phyloP scores from a whole-genome alignment of 768 basidiomycete species.

The Leccinum disarticulatum region DNA sequence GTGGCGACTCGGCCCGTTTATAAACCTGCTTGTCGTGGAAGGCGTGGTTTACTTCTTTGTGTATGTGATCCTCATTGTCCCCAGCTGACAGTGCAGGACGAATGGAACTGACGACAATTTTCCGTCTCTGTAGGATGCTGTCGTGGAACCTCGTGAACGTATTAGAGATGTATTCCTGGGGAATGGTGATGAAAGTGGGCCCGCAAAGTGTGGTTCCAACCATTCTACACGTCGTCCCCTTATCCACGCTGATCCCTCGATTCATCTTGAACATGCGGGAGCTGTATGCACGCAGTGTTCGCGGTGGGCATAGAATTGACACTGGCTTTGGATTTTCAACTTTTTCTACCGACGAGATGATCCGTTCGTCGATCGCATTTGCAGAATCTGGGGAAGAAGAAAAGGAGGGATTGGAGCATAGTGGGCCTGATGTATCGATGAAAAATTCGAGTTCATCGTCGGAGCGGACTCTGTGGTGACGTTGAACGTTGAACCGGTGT shows the following conservation, averaged over 20 bases:
- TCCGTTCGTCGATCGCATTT: not conserved
- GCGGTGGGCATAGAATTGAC: not conserved
- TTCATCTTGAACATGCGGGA: not conserved
- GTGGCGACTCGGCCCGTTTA: not conserved
- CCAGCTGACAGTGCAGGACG: not conserved
- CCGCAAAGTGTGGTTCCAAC: too few species aligned
- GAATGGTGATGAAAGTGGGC: too few species aligned
- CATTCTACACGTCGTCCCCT: too few species aligned
- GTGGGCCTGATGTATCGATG: not conserved
- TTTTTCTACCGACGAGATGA: not conserved
- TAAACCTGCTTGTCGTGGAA: not conserved
- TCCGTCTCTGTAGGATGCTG: not conserved
- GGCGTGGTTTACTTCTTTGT: not conserved
- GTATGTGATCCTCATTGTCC: not conserved
- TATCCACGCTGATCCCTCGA: too few species aligned
- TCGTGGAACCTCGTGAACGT: not conserved
- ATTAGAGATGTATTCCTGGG: not conserved
- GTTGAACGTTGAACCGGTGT: too few species aligned
- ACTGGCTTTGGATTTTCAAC: not conserved
- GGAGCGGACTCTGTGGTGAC: not conserved
- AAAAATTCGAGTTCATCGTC: not conserved
- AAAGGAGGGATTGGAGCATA: not conserved
- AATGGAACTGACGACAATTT: not conserved
- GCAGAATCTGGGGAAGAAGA: not conserved
- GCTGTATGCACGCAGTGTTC: not conserved